Conservation (phyloP, 805 yeast species). For the Kodamaea restingae region DNA sequence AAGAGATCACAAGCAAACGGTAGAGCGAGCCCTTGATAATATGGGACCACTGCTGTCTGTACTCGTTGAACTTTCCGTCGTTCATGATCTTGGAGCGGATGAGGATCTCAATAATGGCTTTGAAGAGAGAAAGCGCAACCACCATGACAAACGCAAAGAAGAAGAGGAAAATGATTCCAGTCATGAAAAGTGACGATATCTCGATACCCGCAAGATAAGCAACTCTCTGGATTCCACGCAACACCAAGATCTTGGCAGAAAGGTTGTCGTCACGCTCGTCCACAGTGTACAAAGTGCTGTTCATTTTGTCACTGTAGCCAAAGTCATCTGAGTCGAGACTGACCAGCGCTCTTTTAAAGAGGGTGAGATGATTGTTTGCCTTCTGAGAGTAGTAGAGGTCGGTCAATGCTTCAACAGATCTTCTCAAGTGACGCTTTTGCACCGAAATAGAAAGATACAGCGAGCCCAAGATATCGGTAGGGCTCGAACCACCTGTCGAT, state of each 20-base stretch:
- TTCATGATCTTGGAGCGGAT: constrained; percentile 56
- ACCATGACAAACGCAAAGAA: constrained; percentile 66
- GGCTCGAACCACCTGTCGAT: constrained; percentile 78
- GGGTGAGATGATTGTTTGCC: constrained; percentile 11
- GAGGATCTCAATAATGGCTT: constrained; percentile 61
- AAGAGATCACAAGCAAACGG: constrained; percentile 76
- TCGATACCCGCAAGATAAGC: constrained; percentile 82
- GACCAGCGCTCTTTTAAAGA: constrained; percentile 29
- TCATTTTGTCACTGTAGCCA: constrained; percentile 39
- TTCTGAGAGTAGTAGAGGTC: constrained; percentile 8
- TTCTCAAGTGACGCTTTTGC: constrained; percentile 47
- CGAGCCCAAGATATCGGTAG: constrained; percentile 71
- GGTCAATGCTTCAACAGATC: constrained; percentile 19
- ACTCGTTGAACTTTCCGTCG: constrained; percentile 66
- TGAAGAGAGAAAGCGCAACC: constrained; percentile 56
- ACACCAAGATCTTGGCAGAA: constrained; percentile 66
- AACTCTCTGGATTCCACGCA: constrained; percentile 91
- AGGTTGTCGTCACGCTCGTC: constrained; percentile 61
- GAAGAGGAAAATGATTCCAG: constrained; percentile 79
- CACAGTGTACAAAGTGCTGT: constrained; percentile 56
- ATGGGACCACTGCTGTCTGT: constrained; percentile 78
- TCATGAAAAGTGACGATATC: constrained; percentile 78
- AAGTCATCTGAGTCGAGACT: constrained; percentile 44
- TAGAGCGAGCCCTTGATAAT: constrained; percentile 85
- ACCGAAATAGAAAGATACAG: constrained; percentile 75